A percentile compares a stretch with the other conserved stretches of the same genome.
Conservation (phyloP, 768 basidiomycete genomes). For the Podaxis sp. region DNA sequence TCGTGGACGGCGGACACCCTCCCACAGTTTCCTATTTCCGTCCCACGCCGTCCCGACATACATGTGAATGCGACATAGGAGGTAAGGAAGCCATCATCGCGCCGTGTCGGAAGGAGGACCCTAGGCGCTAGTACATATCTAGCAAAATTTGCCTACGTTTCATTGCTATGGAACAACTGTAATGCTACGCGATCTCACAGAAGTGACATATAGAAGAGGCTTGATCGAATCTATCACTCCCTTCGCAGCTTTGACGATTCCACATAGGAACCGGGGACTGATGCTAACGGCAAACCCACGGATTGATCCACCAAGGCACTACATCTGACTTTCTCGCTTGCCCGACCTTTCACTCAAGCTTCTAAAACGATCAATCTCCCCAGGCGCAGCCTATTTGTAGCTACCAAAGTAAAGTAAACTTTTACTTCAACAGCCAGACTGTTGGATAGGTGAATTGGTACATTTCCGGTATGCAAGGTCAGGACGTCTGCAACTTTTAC, state of each 20-base stretch:
- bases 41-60: not conserved
- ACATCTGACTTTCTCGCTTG: not conserved
- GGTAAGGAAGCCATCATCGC: not conserved
- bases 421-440: not conserved
- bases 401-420: not conserved
- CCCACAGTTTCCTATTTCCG: not conserved
- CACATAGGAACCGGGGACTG: not conserved
- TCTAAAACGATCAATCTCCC: constrained; percentile 11
- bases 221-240: constrained; percentile 2
- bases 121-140: constrained; percentile 10
- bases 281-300: not conserved
- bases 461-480: not conserved
- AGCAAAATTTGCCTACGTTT: constrained; percentile 1
- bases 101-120: not conserved
- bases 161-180: not conserved
- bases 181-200: not conserved
- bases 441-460: not conserved
- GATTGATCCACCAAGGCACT: not conserved
- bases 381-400: not conserved
- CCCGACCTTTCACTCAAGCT: constrained; percentile 9
- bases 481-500: not conserved
- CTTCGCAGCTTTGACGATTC: not conserved
- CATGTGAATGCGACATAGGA: not conserved
- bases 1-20: not conserved
- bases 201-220: not conserved